Evolutionary conservation across 164 flowering plant genomes (phyloP).

Genomic region (Tetracentron sinense): DNA sequence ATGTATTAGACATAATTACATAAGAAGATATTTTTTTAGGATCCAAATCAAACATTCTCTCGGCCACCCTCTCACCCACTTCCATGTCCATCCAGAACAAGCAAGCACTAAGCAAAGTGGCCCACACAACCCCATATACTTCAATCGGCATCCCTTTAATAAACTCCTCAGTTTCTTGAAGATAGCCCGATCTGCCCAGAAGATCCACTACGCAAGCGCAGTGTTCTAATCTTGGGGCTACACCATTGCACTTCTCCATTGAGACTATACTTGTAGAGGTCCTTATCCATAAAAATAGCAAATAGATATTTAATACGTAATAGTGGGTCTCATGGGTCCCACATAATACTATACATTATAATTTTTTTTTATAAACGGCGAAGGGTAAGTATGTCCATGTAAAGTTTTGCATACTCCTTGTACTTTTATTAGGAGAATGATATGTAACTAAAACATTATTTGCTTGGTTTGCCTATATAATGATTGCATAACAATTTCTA

Average conservation of each 20-base stretch:
- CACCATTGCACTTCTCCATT: conserved; percentile 42
- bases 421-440: no score
- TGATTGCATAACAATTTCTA: no score
- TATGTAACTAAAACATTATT: no score
- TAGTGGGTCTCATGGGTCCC: no score
- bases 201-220: conserved; percentile 71
- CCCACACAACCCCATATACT: conserved; percentile 55
- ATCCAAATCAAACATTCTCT: conserved; percentile 41
- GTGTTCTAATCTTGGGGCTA: conserved; percentile 61
- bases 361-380: no score
- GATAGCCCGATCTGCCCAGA: conserved; percentile 63
- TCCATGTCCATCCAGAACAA: conserved; percentile 61
- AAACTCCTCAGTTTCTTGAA: conserved; percentile 60
- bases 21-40: conserved; percentile 37
- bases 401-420: no score
- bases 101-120: conserved; percentile 64
- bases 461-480: no score
- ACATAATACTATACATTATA: no score
- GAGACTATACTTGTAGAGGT: no score
- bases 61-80: conserved; percentile 57
- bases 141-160: conserved; percentile 51
- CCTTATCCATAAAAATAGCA: no score
- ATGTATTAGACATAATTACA: conserved; percentile 63
- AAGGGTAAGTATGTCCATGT: no score
- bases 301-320: no score